Evolutionary conservation across 495 filamentous ascomycete species (phyloP), one percentile per base, ranked within the genome.

Genomic region (Staphylotrichum tortipilum): DNA sequence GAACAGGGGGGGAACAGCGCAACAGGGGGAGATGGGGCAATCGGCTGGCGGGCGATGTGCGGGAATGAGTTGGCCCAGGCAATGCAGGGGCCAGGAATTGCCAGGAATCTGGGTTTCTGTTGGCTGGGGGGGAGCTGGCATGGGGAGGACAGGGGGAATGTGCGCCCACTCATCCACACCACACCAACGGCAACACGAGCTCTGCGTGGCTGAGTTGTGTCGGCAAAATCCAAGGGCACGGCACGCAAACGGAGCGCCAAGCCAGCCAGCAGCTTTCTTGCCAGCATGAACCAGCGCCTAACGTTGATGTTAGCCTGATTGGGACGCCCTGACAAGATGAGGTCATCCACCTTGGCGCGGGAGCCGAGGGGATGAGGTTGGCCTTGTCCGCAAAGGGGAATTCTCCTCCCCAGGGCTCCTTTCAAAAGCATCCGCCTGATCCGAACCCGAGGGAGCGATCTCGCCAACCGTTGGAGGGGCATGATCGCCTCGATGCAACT

Each of bases 111-210:
- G 30, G 44, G 34, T n/a, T n/a, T n/a, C n/a, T n/a, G n/a, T n/a
- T n/a, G n/a, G n/a, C n/a, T n/a, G n/a, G n/a, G n/a, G n/a, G n/a
- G n/a, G n/a, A n/a, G n/a, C n/a, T n/a, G n/a, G n/a, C n/a, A n/a
- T n/a, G n/a, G n/a, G n/a, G n/a, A n/a, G n/a, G n/a, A n/a, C n/a
- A n/a, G n/a, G n/a, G n/a, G n/a, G n/a, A n/a, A n/a, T n/a, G n/a
- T n/a, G n/a, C n/a, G n/a, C n/a, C n/a, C n/a, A n/a, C n/a, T n/a
- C n/a, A n/a, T n/a, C n/a, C n/a, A n/a, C n/a, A n/a, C n/a, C n/a
- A n/a, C n/a, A n/a, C n/a, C n/a, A 47, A 34, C 28, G 19, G 38
- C 38, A 50, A 50, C 47, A 50, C 47, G 47, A 50, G 22, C 10
- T 29, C 26, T 5, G 10, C 7, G 47, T 50, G 47, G 47, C 47